Percentiles rank a stretch among this genome's conserved stretches.
These are phyloP conservation scores for Penicillium digitatum DNA, from an alignment of 2,329 filamentous ascomycete genomes.

Conservation along the genomic window DNA sequence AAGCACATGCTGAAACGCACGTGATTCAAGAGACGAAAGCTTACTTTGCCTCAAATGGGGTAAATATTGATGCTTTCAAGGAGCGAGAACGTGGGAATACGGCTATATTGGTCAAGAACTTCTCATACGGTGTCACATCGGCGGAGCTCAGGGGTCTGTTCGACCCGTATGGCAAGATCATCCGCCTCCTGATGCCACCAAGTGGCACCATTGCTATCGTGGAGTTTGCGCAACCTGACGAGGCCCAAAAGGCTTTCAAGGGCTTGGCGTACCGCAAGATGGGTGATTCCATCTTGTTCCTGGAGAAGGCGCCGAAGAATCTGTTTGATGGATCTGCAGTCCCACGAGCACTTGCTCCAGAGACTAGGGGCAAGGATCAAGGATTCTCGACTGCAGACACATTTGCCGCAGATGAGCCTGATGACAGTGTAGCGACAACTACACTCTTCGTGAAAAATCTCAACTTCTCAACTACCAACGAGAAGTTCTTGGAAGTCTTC, in stretches of 20 bases:
- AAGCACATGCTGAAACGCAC: slow-evolving; percentile 93
- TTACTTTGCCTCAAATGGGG: slow-evolving; percentile 82
- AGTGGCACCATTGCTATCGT: slow-evolving; percentile 91
- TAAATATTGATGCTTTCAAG: slow-evolving; percentile 90
- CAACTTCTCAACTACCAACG: slow-evolving; percentile 82
- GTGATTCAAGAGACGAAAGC: slow-evolving; percentile 94
- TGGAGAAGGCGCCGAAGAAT: slow-evolving; percentile 88
- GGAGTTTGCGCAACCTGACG: slow-evolving; percentile 73
- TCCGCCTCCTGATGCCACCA: slow-evolving; percentile 83
- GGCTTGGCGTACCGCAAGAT: slow-evolving; percentile 84
- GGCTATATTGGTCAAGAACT: slow-evolving; percentile 90
- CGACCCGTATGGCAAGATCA: slow-evolving; percentile 77
- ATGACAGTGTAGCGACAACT: slow-evolving; percentile 55
- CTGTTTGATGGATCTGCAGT: slow-evolving; percentile 56
- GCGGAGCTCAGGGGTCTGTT: slow-evolving; percentile 78
- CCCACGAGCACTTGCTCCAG: slow-evolving; percentile 29
- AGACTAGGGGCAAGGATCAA: slow-evolving; percentile 35
- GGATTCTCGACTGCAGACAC: slow-evolving; percentile 43
- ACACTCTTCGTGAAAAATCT: slow-evolving; percentile 92
- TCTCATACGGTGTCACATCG: slow-evolving; percentile 74
- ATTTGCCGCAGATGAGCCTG: slow-evolving; percentile 40
- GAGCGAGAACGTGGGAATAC: slow-evolving; percentile 77
- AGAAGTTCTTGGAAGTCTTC: slow-evolving; percentile 72
- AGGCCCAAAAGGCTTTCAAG: slow-evolving; percentile 79
- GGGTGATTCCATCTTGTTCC: slow-evolving; percentile 83